Evolutionary conservation across 805 yeast genomes (phyloP).

Genomic region (Cyberlindnera subsufficiens): DNA sequence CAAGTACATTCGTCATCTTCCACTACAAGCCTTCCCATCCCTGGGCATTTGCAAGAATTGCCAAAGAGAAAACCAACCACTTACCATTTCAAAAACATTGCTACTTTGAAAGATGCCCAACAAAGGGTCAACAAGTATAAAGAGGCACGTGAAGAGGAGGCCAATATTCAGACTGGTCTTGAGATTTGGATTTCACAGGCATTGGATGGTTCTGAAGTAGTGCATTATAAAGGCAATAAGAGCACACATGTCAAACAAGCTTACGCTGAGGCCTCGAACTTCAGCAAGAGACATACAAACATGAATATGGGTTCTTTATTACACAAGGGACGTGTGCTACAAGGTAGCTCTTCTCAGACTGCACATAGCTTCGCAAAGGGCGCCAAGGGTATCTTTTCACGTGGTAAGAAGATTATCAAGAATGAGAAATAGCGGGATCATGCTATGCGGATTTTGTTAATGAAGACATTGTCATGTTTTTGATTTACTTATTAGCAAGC

Average conservation of each 20-base stretch:
- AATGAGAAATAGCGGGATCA: slow-evolving; percentile 6
- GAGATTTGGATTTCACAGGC: slow-evolving; percentile 44
- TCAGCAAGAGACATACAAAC: slow-evolving; percentile 28
- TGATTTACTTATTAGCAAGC: slow-evolving; percentile 20
- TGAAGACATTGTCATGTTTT: neutral
- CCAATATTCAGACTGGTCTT: slow-evolving; percentile 49
- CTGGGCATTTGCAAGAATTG: neutral
- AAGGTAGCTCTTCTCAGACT: slow-evolving; percentile 41
- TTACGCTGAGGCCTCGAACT: slow-evolving; percentile 47
- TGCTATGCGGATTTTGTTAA: too few relatives aligned
- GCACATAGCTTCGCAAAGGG: slow-evolving; percentile 50
- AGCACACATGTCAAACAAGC: slow-evolving; percentile 50
- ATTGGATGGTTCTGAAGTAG: slow-evolving; percentile 26
- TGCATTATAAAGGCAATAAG: slow-evolving; percentile 19
- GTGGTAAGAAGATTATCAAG: slow-evolving; percentile 48
- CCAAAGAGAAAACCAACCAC: slow-evolving; percentile 4
- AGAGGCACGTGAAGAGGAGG: slow-evolving; percentile 37
- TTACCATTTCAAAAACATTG: slow-evolving; percentile 36
- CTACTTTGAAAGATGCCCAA: slow-evolving; percentile 33
- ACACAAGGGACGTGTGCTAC: slow-evolving; percentile 43
- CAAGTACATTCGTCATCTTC: slow-evolving; percentile 9
- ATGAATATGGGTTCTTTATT: slow-evolving; percentile 40
- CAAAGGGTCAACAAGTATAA: slow-evolving; percentile 36
- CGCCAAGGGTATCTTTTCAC: slow-evolving; percentile 49
- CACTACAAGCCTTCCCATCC: neutral